A percentile compares a stretch with the other conserved stretches of the same genome.
Conservation (phyloP, 805 yeast species). For the Groenewaldozyma tartarivorans region DNA sequence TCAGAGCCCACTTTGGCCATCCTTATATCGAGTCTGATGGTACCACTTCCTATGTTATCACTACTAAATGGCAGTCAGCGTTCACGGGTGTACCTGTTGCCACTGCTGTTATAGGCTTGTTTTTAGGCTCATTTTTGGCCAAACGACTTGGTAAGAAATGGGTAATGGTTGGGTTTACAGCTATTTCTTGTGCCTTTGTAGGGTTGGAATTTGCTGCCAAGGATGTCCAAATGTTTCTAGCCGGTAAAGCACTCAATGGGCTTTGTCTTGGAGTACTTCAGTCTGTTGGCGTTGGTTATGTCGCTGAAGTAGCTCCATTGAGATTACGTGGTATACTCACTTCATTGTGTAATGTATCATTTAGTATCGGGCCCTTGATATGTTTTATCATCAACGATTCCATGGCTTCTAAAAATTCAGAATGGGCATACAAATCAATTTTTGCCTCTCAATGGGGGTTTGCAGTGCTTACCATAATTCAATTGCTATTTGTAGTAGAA, state of each 20-base stretch:
- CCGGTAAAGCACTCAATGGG: conserved; percentile 12
- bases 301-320: conserved; percentile 10
- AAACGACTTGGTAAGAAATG: conserved; percentile 9
- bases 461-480: conserved; percentile 3
- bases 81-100: conserved; percentile 11
- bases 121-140: conserved; percentile 7
- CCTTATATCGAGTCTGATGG: no score
- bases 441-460: conserved; percentile 13
- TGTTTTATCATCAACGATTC: conserved; percentile 9
- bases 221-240: conserved; percentile 7
- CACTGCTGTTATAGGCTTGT: conserved; percentile 6
- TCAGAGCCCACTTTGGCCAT: conserved; percentile 10
- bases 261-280: conserved; percentile 8
- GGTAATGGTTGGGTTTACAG: conserved; percentile 4
- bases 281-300: conserved; percentile 8
- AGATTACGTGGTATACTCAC: conserved; percentile 5
- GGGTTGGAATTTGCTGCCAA: conserved; percentile 11
- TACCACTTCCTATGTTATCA: conserved; percentile 6
- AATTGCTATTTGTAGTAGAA: conserved; percentile 9
- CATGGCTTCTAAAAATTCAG: conserved; percentile 5
- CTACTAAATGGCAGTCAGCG: conserved; percentile 13
- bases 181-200: conserved; percentile 6
- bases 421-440: conserved; percentile 9
- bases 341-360: conserved; percentile 5
- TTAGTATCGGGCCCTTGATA: conserved; percentile 10